These are phyloP conservation scores for Telfairia occidentalis DNA, from an alignment of 331 rosid species.

Conservation along the genomic window DNA sequence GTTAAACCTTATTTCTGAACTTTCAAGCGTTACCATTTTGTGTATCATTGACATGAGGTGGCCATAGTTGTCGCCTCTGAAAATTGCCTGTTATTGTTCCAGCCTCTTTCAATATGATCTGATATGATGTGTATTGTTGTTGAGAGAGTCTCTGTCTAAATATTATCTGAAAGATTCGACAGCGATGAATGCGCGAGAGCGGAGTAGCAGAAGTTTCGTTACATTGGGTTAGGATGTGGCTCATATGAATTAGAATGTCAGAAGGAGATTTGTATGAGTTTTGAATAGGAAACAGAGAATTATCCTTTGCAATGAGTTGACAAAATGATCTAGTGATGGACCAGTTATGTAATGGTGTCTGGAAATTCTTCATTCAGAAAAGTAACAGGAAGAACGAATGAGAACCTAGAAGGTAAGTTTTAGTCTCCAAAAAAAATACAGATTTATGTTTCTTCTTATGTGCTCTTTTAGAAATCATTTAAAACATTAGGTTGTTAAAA, in stretches of 20 bases:
- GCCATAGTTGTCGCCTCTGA: neutral
- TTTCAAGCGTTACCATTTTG: neutral
- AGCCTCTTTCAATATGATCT: neutral
- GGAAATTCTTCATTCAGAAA: neutral
- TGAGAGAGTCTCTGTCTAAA: neutral
- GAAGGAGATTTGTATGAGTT: neutral
- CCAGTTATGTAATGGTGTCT: neutral
- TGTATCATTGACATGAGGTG: neutral
- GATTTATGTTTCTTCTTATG: too few species aligned
- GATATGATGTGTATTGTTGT: neutral
- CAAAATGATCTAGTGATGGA: neutral
- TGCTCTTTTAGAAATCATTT: too few species aligned
- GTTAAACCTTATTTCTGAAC: slow-evolving; percentile 1
- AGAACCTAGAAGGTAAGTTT: neutral
- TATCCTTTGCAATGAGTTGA: neutral
- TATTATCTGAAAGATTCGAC: too few species aligned
- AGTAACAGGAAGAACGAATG: neutral
- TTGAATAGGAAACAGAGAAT: neutral
- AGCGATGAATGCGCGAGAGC: too few species aligned
- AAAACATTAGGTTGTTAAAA: too few species aligned
- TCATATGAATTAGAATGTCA: neutral
- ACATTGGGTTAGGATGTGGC: neutral
- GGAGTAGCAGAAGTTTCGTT: too few species aligned
- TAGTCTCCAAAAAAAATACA: neutral
- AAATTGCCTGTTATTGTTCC: neutral